Evolutionary conservation across 192 early-diverging fungal species (phyloP), one percentile per base, ranked within the genome.

Genomic region (Podila horticola): DNA sequence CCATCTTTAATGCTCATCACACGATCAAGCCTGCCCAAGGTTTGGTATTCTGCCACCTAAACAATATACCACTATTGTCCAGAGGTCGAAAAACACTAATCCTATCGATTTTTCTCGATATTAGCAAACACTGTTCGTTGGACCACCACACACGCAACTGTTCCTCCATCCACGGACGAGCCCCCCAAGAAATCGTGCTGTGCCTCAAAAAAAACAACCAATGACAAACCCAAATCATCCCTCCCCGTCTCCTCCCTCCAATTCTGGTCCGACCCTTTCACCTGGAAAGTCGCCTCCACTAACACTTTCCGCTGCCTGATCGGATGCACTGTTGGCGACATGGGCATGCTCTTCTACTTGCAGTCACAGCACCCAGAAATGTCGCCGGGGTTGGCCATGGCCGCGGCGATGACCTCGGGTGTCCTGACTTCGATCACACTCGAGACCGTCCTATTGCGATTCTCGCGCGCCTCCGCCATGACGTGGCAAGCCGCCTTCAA

Each of bases 231-330:
- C 11, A 45, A 41, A 4, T 69, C 74, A 11, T 38, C 60, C 2
- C 51, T 64, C 12, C 52, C 74, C 11, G 63, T 69, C 74, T n/a
- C 50, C 17, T 64, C 74, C 2, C 31, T 51, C 38, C 66, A 58
- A 9, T 86, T 86, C 45, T 86, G 85, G 85, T 79, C 79, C 1
- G 82, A 86, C 58, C 65, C 74, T n/a, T 60, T 65, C 17, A 72
- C 66, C 1, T 86, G 85, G 85, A 75, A 82, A 62, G 66, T 85
- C 0, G 85, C 88, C 1, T 74, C 83, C 19, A 57, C 67, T 9
- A 89, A 89, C 64, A 89, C 88, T 4, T 67, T 87, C 28, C 81
- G 88, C n/a, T 89, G 88, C 60, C 62, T 89, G 41, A 49, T 89
- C 24, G 88, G 88, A 17, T 89, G 88, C 66, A 86, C 88, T 15